Base-by-base conservation (phyloP, 176 grass and related monocot species). In the Zoysia japonica region DNA sequence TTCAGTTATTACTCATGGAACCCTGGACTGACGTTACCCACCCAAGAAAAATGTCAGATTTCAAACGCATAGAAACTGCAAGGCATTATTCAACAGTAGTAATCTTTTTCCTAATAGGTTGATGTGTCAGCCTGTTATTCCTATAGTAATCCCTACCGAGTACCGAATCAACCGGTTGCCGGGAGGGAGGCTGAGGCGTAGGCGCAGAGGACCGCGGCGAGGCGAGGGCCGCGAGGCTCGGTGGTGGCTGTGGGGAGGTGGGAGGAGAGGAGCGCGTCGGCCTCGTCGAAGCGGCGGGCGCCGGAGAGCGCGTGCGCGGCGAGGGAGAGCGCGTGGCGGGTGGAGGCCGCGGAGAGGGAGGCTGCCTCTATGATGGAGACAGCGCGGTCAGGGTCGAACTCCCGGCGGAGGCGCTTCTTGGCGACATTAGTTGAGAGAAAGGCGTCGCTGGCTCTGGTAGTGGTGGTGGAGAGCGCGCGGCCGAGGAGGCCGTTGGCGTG, bases 141-240 rank as follows among this genome's bases (percentile, higher is more conserved):
- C 16, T 57, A 60, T 9, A 60, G 56, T 60, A 60, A 60, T 28
- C 28, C 28, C 28, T 28, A 28, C 28, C 28, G 28, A 28, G 28
- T 28, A 28, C 28, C 28, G 28, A 28, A 28, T 28, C 28, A 28
- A 28, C 28, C 28, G 28, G 28, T 28, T 28, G 28, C 28, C 28
- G 90, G 80, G 72, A 97, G 83, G 42, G 64, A 71, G 16, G 91
- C 91, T 37, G 79, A 35, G 11, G 79, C 91, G 80, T 90, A 97
- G 54, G 82, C 84, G 73, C 85, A 68, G 46, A 97, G 83, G 62
- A 97, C 68, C 11, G 89, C 77, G 38, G 89, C 85, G 69, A 97
- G 81, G 28, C 86, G 81, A 28, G 28, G 28, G 28, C 28, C 28
- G 28, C 28, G 28, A 20, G 89, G 43, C 80, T 97, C 94, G 11